These are phyloP conservation scores for Colletotrichum sp. DNA, from an alignment of 2,329 filamentous ascomycete genomes.

Conservation along the genomic window DNA sequence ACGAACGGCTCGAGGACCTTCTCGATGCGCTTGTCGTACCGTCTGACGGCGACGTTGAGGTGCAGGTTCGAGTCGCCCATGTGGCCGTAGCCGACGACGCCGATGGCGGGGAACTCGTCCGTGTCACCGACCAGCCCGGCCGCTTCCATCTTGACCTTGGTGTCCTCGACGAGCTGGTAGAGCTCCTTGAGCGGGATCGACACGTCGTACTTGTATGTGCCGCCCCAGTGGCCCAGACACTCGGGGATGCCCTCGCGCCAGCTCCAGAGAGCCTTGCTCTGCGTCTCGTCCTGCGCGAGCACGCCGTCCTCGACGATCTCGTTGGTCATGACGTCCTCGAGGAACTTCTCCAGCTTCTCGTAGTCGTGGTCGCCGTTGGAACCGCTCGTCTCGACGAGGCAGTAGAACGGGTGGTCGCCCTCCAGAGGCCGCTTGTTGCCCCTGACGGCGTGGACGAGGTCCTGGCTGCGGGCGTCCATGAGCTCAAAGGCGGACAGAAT, in stretches of 20 bases:
- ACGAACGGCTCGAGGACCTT: slow-evolving; percentile 90
- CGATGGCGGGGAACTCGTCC: slow-evolving; percentile 78
- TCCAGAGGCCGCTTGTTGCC: slow-evolving; percentile 83
- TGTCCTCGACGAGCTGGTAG: slow-evolving; percentile 89
- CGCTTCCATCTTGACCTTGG: slow-evolving; percentile 71
- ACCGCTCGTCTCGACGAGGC: slow-evolving; percentile 93
- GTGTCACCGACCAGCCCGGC: slow-evolving; percentile 80
- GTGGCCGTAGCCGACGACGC: slow-evolving; percentile 95
- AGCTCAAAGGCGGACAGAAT: slow-evolving; percentile 97
- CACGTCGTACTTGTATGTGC: slow-evolving; percentile 98
- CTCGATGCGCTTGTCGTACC: slow-evolving; percentile 89
- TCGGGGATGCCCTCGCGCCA: slow-evolving; percentile 96
- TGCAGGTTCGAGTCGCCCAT: slow-evolving; percentile 98
- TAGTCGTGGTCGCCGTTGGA: slow-evolving; percentile 93
- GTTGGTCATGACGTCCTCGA: slow-evolving; percentile 89
- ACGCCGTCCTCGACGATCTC: slow-evolving; percentile 90
- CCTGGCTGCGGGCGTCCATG: slow-evolving; percentile 88
- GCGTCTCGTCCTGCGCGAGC: slow-evolving; percentile 91
- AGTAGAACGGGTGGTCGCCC: slow-evolving; percentile 90
- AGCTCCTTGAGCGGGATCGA: slow-evolving; percentile 90
- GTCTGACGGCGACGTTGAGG: slow-evolving; percentile 83
- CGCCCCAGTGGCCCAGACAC: slow-evolving; percentile 86
- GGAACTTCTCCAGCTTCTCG: slow-evolving; percentile 87
- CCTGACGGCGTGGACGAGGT: slow-evolving; percentile 76
- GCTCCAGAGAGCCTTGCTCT: slow-evolving; percentile 83